Conservation (phyloP, 164 flowering plant genomes). For the Akebia trifoliata region DNA sequence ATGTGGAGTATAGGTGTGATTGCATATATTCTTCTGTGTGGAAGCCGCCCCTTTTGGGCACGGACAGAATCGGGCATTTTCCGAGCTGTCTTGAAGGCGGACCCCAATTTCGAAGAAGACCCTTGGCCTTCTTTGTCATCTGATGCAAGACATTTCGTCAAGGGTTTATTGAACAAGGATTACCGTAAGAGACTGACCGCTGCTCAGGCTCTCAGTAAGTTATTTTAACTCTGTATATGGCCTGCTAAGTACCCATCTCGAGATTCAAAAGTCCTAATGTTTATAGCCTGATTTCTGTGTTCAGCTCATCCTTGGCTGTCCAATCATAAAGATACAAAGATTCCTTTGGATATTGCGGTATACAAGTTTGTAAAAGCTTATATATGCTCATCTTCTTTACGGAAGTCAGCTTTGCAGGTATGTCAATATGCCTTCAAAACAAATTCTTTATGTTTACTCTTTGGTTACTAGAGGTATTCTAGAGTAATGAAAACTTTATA, state of each 20-base stretch:
- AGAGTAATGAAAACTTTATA: too few relatives aligned
- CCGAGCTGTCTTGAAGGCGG: conserved; percentile 81
- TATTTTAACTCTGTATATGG: not conserved
- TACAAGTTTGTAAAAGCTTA: conserved; percentile 71
- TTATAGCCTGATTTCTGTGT: conserved; percentile 12
- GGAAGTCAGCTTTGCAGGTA: conserved; percentile 82
- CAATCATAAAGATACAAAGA: conserved; percentile 47
- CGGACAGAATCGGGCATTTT: conserved; percentile 95
- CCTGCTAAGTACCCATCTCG: not conserved
- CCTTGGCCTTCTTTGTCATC: conserved; percentile 94
- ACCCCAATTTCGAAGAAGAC: conserved; percentile 85
- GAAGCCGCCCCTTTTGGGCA: conserved; percentile 98
- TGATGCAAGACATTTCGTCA: conserved; percentile 86
- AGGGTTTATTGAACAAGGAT: conserved; percentile 83
- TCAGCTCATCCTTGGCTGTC: conserved; percentile 98
- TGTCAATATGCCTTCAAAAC: conserved; percentile 11
- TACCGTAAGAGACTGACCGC: conserved; percentile 90
- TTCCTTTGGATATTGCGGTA: conserved; percentile 74
- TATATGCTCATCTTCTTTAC: conserved; percentile 72
- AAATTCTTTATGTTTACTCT: not conserved
- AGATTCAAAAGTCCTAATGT: conserved; percentile 7
- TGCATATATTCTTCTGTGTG: conserved; percentile 94
- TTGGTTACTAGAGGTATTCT: not conserved
- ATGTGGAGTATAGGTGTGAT: conserved; percentile 99
- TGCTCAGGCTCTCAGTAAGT: conserved; percentile 92